Percentiles rank a stretch among this genome's conserved stretches.
phyloP scores from a whole-genome alignment of 2,329 filamentous ascomycete genomes.

The Ceratocystis cacaofunesta region DNA sequence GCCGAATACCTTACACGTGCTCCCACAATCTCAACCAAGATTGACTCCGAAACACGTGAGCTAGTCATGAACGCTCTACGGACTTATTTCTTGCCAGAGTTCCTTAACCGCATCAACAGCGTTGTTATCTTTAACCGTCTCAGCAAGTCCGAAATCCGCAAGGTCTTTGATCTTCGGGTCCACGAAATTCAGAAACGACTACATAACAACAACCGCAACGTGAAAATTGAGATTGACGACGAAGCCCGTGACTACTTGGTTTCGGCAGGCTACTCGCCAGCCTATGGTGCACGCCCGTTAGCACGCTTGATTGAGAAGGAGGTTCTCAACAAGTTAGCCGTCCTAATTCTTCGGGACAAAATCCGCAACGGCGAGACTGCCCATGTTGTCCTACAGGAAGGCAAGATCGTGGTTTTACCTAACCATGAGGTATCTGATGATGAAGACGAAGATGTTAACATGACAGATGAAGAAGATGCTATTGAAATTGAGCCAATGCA shows the following conservation, averaged over 20 bases:
- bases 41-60: slow-evolving; percentile 73
- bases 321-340: slow-evolving; percentile 81
- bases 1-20: slow-evolving; percentile 83
- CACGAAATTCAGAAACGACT: slow-evolving; percentile 83
- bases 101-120: slow-evolving; percentile 93
- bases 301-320: slow-evolving; percentile 90
- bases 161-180: slow-evolving; percentile 85
- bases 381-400: slow-evolving; percentile 61
- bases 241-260: slow-evolving; percentile 91
- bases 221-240: slow-evolving; percentile 65
- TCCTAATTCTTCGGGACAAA: slow-evolving; percentile 73
- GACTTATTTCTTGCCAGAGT: slow-evolving; percentile 95
- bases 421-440: slow-evolving; percentile 60
- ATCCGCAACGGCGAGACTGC: slow-evolving; percentile 78
- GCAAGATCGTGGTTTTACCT: slow-evolving; percentile 63
- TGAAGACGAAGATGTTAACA: slow-evolving; percentile 50
- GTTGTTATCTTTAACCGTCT: slow-evolving; percentile 98
- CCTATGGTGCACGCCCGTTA: slow-evolving; percentile 83
- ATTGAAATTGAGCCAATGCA: slow-evolving; percentile 53
- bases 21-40: slow-evolving; percentile 61
- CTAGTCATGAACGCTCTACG: slow-evolving; percentile 82
- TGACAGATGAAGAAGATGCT: slow-evolving; percentile 59
- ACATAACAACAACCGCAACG: slow-evolving; percentile 68
- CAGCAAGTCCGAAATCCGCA: slow-evolving; percentile 75
- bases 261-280: slow-evolving; percentile 80